phyloP scores from a whole-genome alignment of 441 rosid species.

The Euphorbia schlechtendalii region DNA sequence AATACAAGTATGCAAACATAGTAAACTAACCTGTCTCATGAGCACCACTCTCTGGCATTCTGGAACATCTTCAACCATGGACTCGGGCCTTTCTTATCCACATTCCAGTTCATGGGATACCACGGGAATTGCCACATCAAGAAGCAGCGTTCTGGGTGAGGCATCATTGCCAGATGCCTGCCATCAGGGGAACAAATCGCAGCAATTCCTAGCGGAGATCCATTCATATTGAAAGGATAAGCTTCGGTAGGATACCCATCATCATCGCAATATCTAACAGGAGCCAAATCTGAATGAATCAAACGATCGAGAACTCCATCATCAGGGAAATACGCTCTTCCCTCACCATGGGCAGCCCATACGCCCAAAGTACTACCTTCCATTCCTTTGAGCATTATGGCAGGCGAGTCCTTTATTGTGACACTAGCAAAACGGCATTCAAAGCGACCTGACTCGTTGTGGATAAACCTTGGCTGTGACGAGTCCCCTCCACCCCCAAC shows the following conservation, averaged over 20 bases:
- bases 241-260: conserved; percentile 73
- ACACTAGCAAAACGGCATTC: conserved; percentile 92
- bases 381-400: conserved; percentile 94
- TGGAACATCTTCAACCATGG: conserved; percentile 90
- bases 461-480: conserved; percentile 84
- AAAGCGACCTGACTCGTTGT: conserved; percentile 89
- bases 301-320: conserved; percentile 77
- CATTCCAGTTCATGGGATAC: conserved; percentile 77
- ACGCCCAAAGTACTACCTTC: conserved; percentile 91
- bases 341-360: conserved; percentile 99
- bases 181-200: conserved; percentile 97
- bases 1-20: conserved; percentile 5
- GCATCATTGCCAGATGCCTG: conserved; percentile 98
- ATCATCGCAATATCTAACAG: conserved; percentile 85
- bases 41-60: conserved; percentile 92
- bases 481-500: conserved; percentile 86
- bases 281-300: conserved; percentile 67
- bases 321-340: conserved; percentile 88
- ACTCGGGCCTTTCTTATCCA: conserved; percentile 66
- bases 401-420: conserved; percentile 70
- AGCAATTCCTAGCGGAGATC: conserved; percentile 88
- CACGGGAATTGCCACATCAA: conserved; percentile 99
- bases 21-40: conserved; percentile 27
- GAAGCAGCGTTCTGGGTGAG: conserved; percentile 97
- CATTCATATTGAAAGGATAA: conserved; percentile 86